These are phyloP conservation scores for Agastache rugosa DNA, from an alignment of 257 asterid genomes.

Conservation along the genomic window DNA sequence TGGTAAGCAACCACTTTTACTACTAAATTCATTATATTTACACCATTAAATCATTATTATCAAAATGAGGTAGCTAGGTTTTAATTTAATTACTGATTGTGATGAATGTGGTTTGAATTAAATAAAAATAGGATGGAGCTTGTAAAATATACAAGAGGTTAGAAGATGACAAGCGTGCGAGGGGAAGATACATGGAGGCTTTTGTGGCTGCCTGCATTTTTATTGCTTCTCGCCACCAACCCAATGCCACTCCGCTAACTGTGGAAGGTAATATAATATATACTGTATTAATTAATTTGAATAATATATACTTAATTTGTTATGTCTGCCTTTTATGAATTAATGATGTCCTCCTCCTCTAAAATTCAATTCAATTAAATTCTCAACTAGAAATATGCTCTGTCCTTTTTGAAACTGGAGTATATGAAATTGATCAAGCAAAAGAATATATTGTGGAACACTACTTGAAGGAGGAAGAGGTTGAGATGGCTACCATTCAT, in stretches of 20 bases:
- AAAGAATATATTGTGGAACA: constrained; percentile 83
- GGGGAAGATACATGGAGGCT: constrained; percentile 84
- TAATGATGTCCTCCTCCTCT: no score
- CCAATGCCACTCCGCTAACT: constrained; percentile 83
- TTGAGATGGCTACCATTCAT: constrained; percentile 54
- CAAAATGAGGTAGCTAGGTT: no score
- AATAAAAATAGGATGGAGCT: constrained; percentile 62
- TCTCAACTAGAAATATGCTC: constrained; percentile 74
- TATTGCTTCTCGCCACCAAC: constrained; percentile 83
- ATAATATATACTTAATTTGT: no score
- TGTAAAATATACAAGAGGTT: constrained; percentile 78
- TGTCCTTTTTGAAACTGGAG: constrained; percentile 75
- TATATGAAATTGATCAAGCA: constrained; percentile 86
- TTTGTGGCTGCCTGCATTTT: constrained; percentile 84
- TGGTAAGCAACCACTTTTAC: no score
- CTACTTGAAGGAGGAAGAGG: constrained; percentile 63
- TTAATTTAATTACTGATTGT: no score
- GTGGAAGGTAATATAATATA: constrained; percentile 83
- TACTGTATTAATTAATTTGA: no score
- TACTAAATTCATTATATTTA: no score
- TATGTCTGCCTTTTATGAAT: no score
- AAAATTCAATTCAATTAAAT: no score
- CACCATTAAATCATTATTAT: no score
- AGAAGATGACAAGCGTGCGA: constrained; percentile 80
- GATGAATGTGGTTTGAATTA: no score